A percentile compares a stretch with the other conserved stretches of the same genome.
Evolutionary conservation across 2,329 filamentous ascomycete genomes (phyloP).

Genomic region (Torrubiella hemipterigena): DNA sequence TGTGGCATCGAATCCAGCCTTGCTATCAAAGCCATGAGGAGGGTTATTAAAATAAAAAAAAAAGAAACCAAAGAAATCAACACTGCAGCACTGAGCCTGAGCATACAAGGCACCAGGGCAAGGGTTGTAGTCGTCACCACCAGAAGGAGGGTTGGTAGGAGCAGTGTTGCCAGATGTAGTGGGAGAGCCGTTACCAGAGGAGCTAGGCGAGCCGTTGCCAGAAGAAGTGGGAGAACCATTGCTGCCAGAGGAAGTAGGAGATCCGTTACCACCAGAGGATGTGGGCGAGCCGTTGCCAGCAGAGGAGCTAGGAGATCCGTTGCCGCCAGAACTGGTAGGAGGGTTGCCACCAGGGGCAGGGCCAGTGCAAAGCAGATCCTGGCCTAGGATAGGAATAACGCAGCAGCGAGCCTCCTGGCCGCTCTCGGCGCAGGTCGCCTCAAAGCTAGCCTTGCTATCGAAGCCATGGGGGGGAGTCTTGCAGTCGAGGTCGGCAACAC

Average conservation of each 20-base stretch:
- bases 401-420: slow-evolving; percentile 43
- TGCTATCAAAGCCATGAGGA: not conserved
- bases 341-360: not conserved
- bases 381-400: slow-evolving; percentile 27
- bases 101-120: slow-evolving; percentile 12
- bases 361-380: slow-evolving; percentile 3
- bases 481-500: not conserved
- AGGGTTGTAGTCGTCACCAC: not conserved
- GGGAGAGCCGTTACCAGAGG: not conserved
- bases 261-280: not conserved
- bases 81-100: slow-evolving; percentile 32
- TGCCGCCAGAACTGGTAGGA: not conserved
- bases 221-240: not conserved
- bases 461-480: not conserved
- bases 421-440: slow-evolving; percentile 23
- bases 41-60: slow-evolving; percentile 29
- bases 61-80: slow-evolving; percentile 32
- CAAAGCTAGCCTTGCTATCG: not conserved
- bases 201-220: not conserved
- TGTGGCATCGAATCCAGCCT: slow-evolving; percentile 10
- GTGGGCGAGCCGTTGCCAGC: not conserved
- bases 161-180: not conserved
- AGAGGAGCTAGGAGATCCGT: not conserved
- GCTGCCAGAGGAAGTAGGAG: not conserved
- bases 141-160: not conserved